Base-by-base conservation (phyloP, 805 yeast genomes). In the Candida gorgasii region DNA sequence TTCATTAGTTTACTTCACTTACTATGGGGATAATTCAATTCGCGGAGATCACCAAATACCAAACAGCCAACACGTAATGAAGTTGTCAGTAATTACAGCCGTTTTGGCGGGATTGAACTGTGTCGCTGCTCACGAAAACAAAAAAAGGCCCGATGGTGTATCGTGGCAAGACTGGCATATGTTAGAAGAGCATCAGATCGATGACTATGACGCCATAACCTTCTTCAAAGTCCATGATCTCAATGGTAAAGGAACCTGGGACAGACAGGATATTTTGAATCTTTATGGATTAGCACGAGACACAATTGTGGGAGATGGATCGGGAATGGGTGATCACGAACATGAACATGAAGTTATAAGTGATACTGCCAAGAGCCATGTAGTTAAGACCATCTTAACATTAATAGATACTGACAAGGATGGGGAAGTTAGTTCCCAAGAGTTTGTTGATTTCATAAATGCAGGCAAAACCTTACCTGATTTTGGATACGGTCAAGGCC, bases 401-500 rank as follows among this genome's bases (percentile, higher is more conserved):
- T 54, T 88, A 49, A 67, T 89, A 40, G 96, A 89, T 62, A 66
- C 73, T 0, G 72, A 89, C 57, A 62, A 69, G 9, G 90, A 89
- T 58, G 85, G 85, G 1, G 69, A 67, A 39, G 74, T 92, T 8
- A 68, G 82, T 4, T 61, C 78, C 41, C 80, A 80, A 7, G 96
- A 89, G 58, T 92, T 89, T 82, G 53, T 79, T 33, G 66, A 64
- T 11, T 90, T 78, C 61, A 73, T 78, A 7, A 61, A 62, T 1
- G 64, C 61, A 9, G 95, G 95, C 7, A 84, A 85, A 1, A 78
- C 78, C 48, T 78, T 92, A 57, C 97, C 97, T 1, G 97, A 92
- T 62, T 80, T 90, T 60, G 95, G 96, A 7, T 81, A 83, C 45
- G 98, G 97, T 22, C 90, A 88, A 6, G 96, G 96, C 19, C 97